Evolutionary conservation across 1,284 basidiomycete species (phyloP), one percentile per base, ranked within the genome.

Genomic region (Rhodotorula sp.): DNA sequence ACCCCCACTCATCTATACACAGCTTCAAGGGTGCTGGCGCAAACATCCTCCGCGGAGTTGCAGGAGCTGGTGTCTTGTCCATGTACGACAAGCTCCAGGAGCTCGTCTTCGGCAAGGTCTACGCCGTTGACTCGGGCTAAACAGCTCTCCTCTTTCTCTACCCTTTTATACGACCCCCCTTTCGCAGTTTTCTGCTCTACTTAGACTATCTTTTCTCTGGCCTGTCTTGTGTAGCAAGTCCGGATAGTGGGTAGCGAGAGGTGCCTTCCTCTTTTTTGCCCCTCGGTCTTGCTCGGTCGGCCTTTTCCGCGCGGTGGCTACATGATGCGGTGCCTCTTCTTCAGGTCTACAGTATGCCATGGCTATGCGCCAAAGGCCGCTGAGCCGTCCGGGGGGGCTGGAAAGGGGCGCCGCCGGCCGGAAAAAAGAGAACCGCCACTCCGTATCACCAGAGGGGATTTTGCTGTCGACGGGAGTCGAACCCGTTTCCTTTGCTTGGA

Each of bases 1-100:
- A 12, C 38, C 38, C 38, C 38, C 10, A 34, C 34, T 50, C 28
- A 54, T 28, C 54, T 15, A n/a, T 28, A 48, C 23, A 50, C 48
- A 62, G 47, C 80, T 93, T 93, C 88, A 93, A 92, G 87, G 92
- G 91, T 85, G 66, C 72, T 28, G 71, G 71, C 28, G 62, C 69
- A 58, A 73, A 97, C 87, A 73, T 69, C 66, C 91, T 97, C 80
- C 93, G 93, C 90, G 93, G 94, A 88, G 91, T 95, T 81, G 94
- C 93, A 80, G 94, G 93, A 62, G 59, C 64, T 28, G 62, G 62
- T 63, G 62, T 63, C 62, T 54, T 81, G 76, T 81, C 81, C 80
- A 82, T 81, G 60, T 94, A 93, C 83, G 76, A 82, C 76, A 77
- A 82, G 69, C 78, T 81, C 79, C 83, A 95, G 93, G 81, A 95